Conservation (phyloP, 148 eudicot species). For the Beta vulgaris region DNA sequence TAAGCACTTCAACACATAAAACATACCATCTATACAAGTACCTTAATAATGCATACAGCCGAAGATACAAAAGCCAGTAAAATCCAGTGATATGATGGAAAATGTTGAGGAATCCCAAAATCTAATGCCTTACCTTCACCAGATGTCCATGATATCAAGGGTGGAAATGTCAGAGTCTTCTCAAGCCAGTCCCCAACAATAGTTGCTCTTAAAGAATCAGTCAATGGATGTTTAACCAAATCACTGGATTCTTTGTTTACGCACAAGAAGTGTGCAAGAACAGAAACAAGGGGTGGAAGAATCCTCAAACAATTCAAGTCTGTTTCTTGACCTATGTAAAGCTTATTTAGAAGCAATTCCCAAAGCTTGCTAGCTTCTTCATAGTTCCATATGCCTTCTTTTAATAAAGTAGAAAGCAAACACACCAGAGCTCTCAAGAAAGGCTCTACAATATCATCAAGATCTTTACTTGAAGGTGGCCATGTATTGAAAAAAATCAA, state of each 20-base stretch:
- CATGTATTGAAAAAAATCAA: constrained; percentile 44
- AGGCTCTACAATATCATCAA: constrained; percentile 62
- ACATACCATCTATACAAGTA: not conserved
- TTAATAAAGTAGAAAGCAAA: constrained; percentile 48
- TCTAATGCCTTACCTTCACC: constrained; percentile 57
- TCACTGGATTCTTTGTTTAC: constrained; percentile 27
- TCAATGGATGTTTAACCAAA: constrained; percentile 29
- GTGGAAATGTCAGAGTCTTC: constrained; percentile 54
- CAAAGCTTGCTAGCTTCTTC: constrained; percentile 49
- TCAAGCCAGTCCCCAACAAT: constrained; percentile 70
- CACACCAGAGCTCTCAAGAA: constrained; percentile 71
- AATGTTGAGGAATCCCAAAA: not conserved
- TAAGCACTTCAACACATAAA: not conserved
- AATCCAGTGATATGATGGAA: not conserved
- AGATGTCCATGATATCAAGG: constrained; percentile 59
- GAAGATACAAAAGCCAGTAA: too few relatives aligned
- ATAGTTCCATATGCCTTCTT: constrained; percentile 59
- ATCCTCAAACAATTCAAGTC: constrained; percentile 63
- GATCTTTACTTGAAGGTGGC: constrained; percentile 55
- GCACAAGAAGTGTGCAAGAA: constrained; percentile 55
- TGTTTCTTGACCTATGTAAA: constrained; percentile 58
- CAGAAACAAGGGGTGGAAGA: constrained; percentile 55
- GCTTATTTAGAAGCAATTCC: constrained; percentile 56
- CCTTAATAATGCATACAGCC: not conserved
- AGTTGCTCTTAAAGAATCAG: constrained; percentile 36